Base-by-base conservation (phyloP, 768 basidiomycete genomes). In the Inosperma sp. region DNA sequence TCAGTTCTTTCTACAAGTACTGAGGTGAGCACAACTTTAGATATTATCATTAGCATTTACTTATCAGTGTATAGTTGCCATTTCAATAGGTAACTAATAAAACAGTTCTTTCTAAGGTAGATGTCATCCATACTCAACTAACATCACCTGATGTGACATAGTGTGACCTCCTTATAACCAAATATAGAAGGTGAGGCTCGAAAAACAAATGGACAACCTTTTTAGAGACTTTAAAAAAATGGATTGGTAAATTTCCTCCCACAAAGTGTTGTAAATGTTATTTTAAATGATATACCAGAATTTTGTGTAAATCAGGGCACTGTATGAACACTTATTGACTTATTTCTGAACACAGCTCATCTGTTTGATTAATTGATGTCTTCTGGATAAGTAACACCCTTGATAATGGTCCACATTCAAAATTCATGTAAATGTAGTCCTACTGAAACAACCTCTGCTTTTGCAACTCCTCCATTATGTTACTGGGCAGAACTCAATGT, bases 41-140 rank as follows among this genome's bases (percentile, higher is more conserved):
- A n/a, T n/a, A n/a, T n/a, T n/a, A n/a, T n/a, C n/a, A n/a, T n/a
- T n/a, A n/a, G n/a, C n/a, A n/a, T n/a, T n/a, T n/a, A n/a, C n/a
- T n/a, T n/a, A n/a, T n/a, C n/a, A n/a, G n/a, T n/a, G n/a, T n/a
- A n/a, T n/a, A n/a, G n/a, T n/a, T n/a, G n/a, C n/a, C n/a, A n/a
- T n/a, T n/a, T n/a, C n/a, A n/a, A n/a, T n/a, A n/a, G n/a, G n/a
- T n/a, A n/a, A n/a, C n/a, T n/a, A n/a, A n/a, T n/a, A n/a, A n/a
- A n/a, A n/a, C n/a, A n/a, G n/a, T n/a, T 43, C 21, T 22, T 16
- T 25, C 2, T 48, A 48, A 48, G 33, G 47, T 48, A 48, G 34
- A 48, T 48, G 47, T 48, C 47, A 48, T 48, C 47, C 33, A 48
- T 37, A 37, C 4, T 26, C 33, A 1, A 37, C 8, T 2, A 34